Base-by-base conservation (phyloP, 2,329 filamentous ascomycete species). In the Coleophoma cylindrospora region DNA sequence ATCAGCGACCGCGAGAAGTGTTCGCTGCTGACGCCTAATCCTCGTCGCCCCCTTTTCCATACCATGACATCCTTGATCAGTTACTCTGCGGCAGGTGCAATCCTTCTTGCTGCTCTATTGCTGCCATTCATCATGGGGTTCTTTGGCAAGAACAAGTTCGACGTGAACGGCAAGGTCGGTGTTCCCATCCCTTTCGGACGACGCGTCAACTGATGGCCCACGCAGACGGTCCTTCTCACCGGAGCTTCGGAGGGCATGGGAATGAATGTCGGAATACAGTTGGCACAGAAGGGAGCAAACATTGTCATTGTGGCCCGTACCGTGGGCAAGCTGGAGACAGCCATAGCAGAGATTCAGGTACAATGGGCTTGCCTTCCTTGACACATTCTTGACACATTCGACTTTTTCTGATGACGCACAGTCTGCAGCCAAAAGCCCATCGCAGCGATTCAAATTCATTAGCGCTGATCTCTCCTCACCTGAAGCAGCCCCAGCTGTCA, bases 241-340 rank as follows among this genome's bases (percentile, higher is more conserved):
- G 94, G 94, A 43, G 91, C 86, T 33, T 96, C 94, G 0, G 89
- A 96, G 64, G 94, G 94, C 51, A 89, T 96, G 86, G 94, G 94
- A 52, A 83, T 84, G 59, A 82, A 83, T 47, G 81, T 85, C 17
- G 91, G 86, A 5, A 77, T 81, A 47, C 77, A 91, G 57, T 81
- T 99, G 41, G 80, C 92, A 3, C 74, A 79, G 45, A 91, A 91
- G 67, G 94, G 94, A 43, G 92, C 94, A 52, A 89, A 91, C 67
- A 67, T 99, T 49, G 81, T 95, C 55, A 83, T 97, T 56, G 85
- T 96, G 46, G 86, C 92, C 13, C 87, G 94, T 49, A 89, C 85
- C 57, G 74, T 81, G 12, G 72, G 72, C 51, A 95, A 92, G 66
- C 87, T 99, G 21, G 75, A 89, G 57, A 74, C 75, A 36, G 85